Percentiles rank a stretch among this genome's conserved stretches.
phyloP scores from a whole-genome alignment of 2,329 filamentous ascomycete genomes.

The Tricladium varicosporioides region DNA sequence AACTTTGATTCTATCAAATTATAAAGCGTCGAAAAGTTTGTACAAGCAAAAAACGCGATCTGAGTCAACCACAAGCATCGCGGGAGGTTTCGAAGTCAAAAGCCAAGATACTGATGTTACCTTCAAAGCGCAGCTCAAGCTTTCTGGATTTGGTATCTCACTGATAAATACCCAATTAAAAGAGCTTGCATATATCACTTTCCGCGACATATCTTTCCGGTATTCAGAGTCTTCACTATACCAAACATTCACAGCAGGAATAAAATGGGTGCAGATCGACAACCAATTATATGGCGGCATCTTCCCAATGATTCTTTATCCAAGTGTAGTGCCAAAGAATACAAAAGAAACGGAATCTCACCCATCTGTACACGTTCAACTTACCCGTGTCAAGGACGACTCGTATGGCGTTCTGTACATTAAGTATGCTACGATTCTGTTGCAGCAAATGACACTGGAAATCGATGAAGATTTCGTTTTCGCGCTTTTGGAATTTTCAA shows the following conservation, averaged over 20 bases:
- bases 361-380: slow-evolving; percentile 86
- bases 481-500: slow-evolving; percentile 89
- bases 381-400: slow-evolving; percentile 95
- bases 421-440: slow-evolving; percentile 90
- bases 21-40: slow-evolving; percentile 86
- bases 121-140: slow-evolving; percentile 82
- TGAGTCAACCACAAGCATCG: slow-evolving; percentile 48
- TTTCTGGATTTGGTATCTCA: slow-evolving; percentile 90
- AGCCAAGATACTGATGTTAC: slow-evolving; percentile 83
- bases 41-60: slow-evolving; percentile 65
- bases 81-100: slow-evolving; percentile 87
- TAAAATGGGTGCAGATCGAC: slow-evolving; percentile 99
- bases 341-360: slow-evolving; percentile 92
- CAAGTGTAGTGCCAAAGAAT: slow-evolving; percentile 95
- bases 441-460: slow-evolving; percentile 98
- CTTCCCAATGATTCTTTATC: slow-evolving; percentile 95
- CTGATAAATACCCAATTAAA: slow-evolving; percentile 89
- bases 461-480: slow-evolving; percentile 98
- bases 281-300: slow-evolving; percentile 98
- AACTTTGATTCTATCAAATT: slow-evolving; percentile 90
- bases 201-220: slow-evolving; percentile 85
- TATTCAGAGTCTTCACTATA: slow-evolving; percentile 93
- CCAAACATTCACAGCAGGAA: slow-evolving; percentile 83
- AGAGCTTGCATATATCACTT: slow-evolving; percentile 90
- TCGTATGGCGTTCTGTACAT: slow-evolving; percentile 97